Percentiles rank a stretch among this genome's conserved stretches.
Evolutionary conservation across 2,329 filamentous ascomycete species (phyloP).

Genomic region (Colletotrichum horii): DNA sequence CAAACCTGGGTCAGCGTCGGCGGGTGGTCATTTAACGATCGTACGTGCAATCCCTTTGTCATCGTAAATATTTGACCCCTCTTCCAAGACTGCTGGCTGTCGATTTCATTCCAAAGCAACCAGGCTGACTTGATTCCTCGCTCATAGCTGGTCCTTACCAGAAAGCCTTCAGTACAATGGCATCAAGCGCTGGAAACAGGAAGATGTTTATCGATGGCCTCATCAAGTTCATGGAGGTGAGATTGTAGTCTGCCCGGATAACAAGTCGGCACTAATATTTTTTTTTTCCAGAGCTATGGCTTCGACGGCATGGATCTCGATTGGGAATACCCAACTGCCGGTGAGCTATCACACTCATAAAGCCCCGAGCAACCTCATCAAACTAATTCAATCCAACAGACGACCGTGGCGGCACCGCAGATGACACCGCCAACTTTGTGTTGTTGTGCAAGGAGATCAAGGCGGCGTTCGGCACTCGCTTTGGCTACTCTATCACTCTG

Average conservation of each 20-base stretch:
- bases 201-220: constrained; percentile 25
- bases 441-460: neutral
- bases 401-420: constrained; percentile 31
- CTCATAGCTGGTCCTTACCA: constrained; percentile 25
- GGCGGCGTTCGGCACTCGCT: neutral
- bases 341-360: neutral
- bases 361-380: constrained; percentile 21
- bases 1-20: constrained; percentile 44
- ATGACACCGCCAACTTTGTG: constrained; percentile 38
- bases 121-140: constrained; percentile 7
- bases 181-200: neutral
- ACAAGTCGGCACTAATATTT: constrained; percentile 24
- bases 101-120: neutral
- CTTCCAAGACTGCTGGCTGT: neutral
- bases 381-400: constrained; percentile 34
- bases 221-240: constrained; percentile 18
- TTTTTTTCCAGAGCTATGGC: constrained; percentile 43
- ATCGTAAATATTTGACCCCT: no score
- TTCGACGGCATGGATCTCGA: constrained; percentile 33
- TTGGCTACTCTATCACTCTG: constrained; percentile 2
- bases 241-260: constrained; percentile 29
- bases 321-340: constrained; percentile 26
- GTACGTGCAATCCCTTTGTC: no score
- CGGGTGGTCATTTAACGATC: constrained; percentile 44
- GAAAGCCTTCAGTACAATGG: constrained; percentile 29